These are phyloP conservation scores for Cryptococcus sp. DNA, from an alignment of 1,284 basidiomycete species.

Conservation along the genomic window DNA sequence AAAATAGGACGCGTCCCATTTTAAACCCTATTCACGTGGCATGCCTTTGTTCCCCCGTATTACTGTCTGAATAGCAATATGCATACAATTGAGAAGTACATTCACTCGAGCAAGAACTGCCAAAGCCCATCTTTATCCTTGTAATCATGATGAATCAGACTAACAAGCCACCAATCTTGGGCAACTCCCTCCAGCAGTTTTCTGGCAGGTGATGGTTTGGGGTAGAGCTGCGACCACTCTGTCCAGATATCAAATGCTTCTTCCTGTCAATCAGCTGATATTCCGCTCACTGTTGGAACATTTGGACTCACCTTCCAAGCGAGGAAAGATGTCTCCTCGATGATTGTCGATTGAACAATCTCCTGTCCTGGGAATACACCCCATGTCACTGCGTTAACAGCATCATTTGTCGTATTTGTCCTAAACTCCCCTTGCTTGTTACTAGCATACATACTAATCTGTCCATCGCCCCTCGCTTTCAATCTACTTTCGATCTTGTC, in stretches of 20 bases:
- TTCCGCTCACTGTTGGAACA: background rate
- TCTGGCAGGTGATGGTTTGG: conserved; percentile 68
- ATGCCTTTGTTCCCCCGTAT: too few relatives aligned
- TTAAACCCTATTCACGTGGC: too few relatives aligned
- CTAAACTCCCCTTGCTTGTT: conserved; percentile 80
- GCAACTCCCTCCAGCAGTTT: conserved; percentile 67
- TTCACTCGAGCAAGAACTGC: conserved; percentile 63
- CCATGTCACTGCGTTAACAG: conserved; percentile 99
- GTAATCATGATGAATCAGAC: conserved; percentile 91
- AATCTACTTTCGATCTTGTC: conserved; percentile 61
- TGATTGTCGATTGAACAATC: conserved; percentile 96
- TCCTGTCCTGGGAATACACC: conserved; percentile 98
- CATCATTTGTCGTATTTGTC: conserved; percentile 87
- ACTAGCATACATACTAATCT: conserved; percentile 79
- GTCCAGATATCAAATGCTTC: conserved; percentile 96
- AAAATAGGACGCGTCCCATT: too few relatives aligned
- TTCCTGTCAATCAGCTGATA: conserved; percentile 57
- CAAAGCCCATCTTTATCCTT: conserved; percentile 77
- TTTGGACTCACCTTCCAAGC: conserved; percentile 76
- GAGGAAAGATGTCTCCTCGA: conserved; percentile 94
- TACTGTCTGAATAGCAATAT: background rate
- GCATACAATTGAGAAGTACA: background rate
- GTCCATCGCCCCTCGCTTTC: conserved; percentile 56
- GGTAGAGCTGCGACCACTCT: conserved; percentile 87
- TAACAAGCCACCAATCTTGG: conserved; percentile 82